Conservation (phyloP, 2,329 filamentous ascomycete species). For the Elsinoe fawcettii region DNA sequence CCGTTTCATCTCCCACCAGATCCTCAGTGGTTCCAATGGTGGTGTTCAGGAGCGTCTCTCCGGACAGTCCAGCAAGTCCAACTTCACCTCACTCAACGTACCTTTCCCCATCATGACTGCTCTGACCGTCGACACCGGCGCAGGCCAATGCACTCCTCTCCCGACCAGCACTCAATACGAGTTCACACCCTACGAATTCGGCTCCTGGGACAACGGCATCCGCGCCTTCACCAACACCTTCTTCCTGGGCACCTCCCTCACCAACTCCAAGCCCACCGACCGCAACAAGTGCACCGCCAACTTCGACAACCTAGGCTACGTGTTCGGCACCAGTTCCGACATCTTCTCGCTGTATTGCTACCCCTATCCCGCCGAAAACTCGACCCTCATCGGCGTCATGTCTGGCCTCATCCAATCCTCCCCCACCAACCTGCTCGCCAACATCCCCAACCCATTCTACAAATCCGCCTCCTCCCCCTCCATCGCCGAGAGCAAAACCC, state of each 20-base stretch:
- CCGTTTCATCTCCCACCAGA: conserved; percentile 34
- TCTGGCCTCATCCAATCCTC: conserved; percentile 37
- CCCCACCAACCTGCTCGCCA: conserved; percentile 37
- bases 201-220: conserved; percentile 54
- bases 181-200: conserved; percentile 59
- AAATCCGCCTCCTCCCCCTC: conserved; percentile 40
- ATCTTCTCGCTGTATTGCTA: conserved; percentile 34
- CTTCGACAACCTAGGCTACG: conserved; percentile 44
- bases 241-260: conserved; percentile 54
- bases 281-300: conserved; percentile 39
- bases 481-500: conserved; percentile 30
- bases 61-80: conserved; percentile 29
- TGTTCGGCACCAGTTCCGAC: conserved; percentile 39
- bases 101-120: conserved; percentile 42
- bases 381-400: conserved; percentile 22
- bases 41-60: conserved; percentile 32
- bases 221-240: conserved; percentile 52
- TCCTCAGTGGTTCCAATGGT: conserved; percentile 33
- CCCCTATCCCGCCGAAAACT: conserved; percentile 20
- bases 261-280: conserved; percentile 37
- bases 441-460: conserved; percentile 56
- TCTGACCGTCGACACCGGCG: conserved; percentile 30
- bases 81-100: conserved; percentile 34
- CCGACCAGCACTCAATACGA: conserved; percentile 56
- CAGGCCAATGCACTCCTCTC: conserved; percentile 32